Base-by-base conservation (phyloP, 495 filamentous ascomycete species). In the Penicillium alfredii region DNA sequence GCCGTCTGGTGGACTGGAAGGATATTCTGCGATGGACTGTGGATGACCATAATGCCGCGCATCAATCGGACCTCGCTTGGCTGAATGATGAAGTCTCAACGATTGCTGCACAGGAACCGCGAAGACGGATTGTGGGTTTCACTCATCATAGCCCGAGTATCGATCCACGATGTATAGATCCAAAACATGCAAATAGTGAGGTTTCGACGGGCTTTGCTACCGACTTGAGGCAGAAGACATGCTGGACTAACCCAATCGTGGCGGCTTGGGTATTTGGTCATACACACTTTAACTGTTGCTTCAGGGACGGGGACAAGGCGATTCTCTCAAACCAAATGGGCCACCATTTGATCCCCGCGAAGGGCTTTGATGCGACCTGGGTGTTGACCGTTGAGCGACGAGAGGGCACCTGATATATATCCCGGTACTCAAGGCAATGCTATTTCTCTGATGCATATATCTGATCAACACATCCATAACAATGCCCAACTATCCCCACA, bases 201-300 rank as follows among this genome's bases (percentile, higher is more conserved):
- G 51, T 69, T 18, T 14, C 23, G 1, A 51, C 5, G 64, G 42
- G 11, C 1, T 73, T 72, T 30, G 31, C 44, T 1, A 70, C 61
- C 0, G 66, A 71, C 37, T 23, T 69, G 18, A 46, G 44, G 21
- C 17, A n/a, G 19, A 33, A 73, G 44, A 10, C 3, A 20, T 73
- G 69, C 43, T 73, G 53, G 50, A 44, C 8, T 15, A 63, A 55
- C 21, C 14, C 11, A 6, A 36, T 30, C 1, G 68, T 73, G 9
- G 59, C 45, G 33, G 3, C 67, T 3, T 69, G 64, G 66, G 68
- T 56, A 9, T 72, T 66, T 45, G 68, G 64, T 1, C 66, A 71
- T 40, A 72, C 69, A 6, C 69, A 74, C 44, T 68, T 49, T 37
- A 72, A 63, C 35, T 68, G 58, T 37, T 51, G 51, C 37, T 67